Percentiles rank a stretch among this genome's conserved stretches.
Conservation (phyloP, 1,284 basidiomycete genomes). For the Neolentinus lepideus region DNA sequence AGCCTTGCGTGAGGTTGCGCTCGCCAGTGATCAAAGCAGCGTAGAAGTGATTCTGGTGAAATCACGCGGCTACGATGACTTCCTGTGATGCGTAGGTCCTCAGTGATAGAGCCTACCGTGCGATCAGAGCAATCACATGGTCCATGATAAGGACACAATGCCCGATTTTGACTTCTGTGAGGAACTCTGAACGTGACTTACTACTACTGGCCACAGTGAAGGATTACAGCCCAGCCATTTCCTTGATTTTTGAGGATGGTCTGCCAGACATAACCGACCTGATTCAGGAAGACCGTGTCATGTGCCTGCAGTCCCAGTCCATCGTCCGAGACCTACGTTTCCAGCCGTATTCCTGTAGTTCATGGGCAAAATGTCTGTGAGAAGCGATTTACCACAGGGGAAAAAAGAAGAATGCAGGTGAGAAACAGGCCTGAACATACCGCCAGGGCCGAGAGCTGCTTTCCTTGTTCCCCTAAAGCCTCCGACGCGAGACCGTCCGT, state of each 20-base stretch:
- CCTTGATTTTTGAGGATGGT: too few species aligned
- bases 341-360: too few species aligned
- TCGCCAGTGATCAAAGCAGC: neutral
- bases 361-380: neutral
- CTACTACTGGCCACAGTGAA: too few species aligned
- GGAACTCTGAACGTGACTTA: too few species aligned
- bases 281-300: too few species aligned
- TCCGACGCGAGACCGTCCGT: neutral
- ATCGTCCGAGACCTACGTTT: too few species aligned
- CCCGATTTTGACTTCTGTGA: too few species aligned
- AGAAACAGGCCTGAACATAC: neutral
- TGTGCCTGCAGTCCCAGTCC: too few species aligned
- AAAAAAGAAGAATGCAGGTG: neutral
- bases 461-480: neutral
- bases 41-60: neutral
- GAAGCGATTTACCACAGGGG: neutral
- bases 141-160: neutral
- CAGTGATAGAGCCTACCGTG: neutral
- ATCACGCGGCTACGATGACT: neutral
- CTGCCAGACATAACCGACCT: too few species aligned
- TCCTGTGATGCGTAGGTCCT: neutral
- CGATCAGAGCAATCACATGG: neutral
- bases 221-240: too few species aligned
- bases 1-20: neutral
- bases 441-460: neutral